Evolutionary conservation across 2,329 filamentous ascomycete genomes (phyloP), one percentile per base, ranked within the genome.

Genomic region (Lachnellula subtilissima): DNA sequence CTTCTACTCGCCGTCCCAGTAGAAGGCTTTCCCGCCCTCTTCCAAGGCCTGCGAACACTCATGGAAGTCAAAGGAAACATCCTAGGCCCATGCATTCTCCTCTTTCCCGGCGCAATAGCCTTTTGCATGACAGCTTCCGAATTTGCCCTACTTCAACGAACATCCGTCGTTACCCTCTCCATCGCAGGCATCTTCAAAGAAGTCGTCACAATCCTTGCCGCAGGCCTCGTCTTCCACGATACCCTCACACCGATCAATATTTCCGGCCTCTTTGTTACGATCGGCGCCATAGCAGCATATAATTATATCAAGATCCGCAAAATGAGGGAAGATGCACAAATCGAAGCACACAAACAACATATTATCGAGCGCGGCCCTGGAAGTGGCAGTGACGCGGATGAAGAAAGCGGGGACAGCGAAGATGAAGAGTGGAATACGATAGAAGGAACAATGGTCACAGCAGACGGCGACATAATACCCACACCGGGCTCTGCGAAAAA

Each of bases 151-250:
- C 82, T 99, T 63, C 88, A 97, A 76, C 89, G 94, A 48, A 97
- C 93, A 0, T 95, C 89, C 1, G 94, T 99, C 52, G 94, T 99
- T 51, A 97, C 94, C 0, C 80, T 99, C 47, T 95, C 89, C 51
- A 97, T 99, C 65, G 96, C 92, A 60, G 94, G 94, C 59, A 97
- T 99, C 60, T 97, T 99, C 79, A 99, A 99, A 72, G 94, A 99
- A 75, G 94, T 97, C 42, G 86, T 99, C 54, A 99, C 94, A 14
- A 97, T 99, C 67, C 87, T 84, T 42, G 91, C 91, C 0, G 93
- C 93, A 0, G 88, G 91, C 8, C 72, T 95, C 28, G 85, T 96
- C 4, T 99, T 97, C 76, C 83, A 94, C 65, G 94, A 99, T 70
- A 83, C 82, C 49, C 82, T 99, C 47, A 97, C 92, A 0, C 77